Conservation (phyloP, 306 rosid species). For the Vigna trinervia region DNA sequence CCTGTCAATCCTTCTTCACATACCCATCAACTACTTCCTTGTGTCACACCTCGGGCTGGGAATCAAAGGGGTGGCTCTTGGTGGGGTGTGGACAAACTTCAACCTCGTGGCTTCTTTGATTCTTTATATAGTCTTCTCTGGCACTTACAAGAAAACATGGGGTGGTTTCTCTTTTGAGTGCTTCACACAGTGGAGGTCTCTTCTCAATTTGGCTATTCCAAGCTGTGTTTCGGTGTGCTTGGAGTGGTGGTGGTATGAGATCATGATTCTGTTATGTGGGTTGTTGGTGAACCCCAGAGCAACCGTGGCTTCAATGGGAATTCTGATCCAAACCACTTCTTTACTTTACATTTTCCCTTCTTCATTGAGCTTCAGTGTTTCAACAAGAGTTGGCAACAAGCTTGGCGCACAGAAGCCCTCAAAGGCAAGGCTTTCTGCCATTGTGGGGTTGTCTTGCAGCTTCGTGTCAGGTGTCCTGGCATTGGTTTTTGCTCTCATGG, state of each 20-base stretch:
- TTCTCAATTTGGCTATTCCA: slow-evolving; percentile 75
- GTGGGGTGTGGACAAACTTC: slow-evolving; percentile 83
- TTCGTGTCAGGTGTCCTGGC: slow-evolving; percentile 66
- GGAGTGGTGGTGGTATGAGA: slow-evolving; percentile 99
- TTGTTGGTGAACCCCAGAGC: slow-evolving; percentile 63
- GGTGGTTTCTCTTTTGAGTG: slow-evolving; percentile 65
- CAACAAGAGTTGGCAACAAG: slow-evolving; percentile 88
- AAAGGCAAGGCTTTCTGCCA: slow-evolving; percentile 72
- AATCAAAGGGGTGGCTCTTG: slow-evolving; percentile 76
- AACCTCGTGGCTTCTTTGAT: slow-evolving; percentile 67
- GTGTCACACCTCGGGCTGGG: slow-evolving; percentile 65
- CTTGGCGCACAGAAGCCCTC: slow-evolving; percentile 74
- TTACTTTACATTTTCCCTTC: slow-evolving; percentile 88
- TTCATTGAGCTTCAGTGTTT: slow-evolving; percentile 82
- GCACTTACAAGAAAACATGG: slow-evolving; percentile 71
- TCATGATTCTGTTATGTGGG: slow-evolving; percentile 88
- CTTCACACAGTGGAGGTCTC: slow-evolving; percentile 65
- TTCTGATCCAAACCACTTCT: slow-evolving; percentile 86
- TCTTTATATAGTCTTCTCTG: slow-evolving; percentile 60
- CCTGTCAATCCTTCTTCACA: slow-evolving; percentile 69
- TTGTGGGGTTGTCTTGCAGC: slow-evolving; percentile 76
- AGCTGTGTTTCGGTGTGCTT: slow-evolving; percentile 92
- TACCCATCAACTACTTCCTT: slow-evolving; percentile 77
- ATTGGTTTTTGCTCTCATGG: slow-evolving; percentile 62
- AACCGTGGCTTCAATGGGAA: slow-evolving; percentile 94